Evolutionary conservation across 1,139 yeast genomes (phyloP).

Genomic region (Suhomyces bokatorum): DNA sequence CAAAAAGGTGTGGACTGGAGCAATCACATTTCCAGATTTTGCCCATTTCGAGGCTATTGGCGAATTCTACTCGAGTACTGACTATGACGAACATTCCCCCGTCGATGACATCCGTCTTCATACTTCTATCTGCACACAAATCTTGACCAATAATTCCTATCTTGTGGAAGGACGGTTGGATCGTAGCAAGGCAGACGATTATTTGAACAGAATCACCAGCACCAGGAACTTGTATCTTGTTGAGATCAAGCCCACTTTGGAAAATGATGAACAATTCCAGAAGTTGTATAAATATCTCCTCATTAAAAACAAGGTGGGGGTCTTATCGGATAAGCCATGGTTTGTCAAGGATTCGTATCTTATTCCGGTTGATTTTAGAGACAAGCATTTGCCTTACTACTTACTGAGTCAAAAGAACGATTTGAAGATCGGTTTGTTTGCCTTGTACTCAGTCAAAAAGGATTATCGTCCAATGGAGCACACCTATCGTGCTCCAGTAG

Average conservation of each 20-base stretch:
- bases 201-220: conserved; percentile 49
- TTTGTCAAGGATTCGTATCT: conserved; percentile 69
- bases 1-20: conserved; percentile 53
- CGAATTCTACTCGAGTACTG: conserved; percentile 42
- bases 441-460: conserved; percentile 49
- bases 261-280: conserved; percentile 34
- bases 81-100: conserved; percentile 16
- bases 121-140: conserved; percentile 34
- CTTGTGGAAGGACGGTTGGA: conserved; percentile 67
- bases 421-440: conserved; percentile 39
- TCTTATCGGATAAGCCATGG: conserved; percentile 49
- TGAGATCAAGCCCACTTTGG: conserved; percentile 32
- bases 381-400: conserved; percentile 29
- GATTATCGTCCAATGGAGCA: conserved; percentile 25
- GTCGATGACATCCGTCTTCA: conserved; percentile 23
- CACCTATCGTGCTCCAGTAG: neutral
- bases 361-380: conserved; percentile 43
- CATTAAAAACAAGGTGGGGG: conserved; percentile 58
- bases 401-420: conserved; percentile 23
- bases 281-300: conserved; percentile 56
- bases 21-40: conserved; percentile 54
- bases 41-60: conserved; percentile 49
- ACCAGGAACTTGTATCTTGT: conserved; percentile 55
- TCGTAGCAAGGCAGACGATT: conserved; percentile 52
- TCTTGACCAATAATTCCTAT: conserved; percentile 34